Percentiles rank a stretch among this genome's conserved stretches.
Evolutionary conservation across 768 basidiomycete genomes (phyloP).

Genomic region (Termitomyces sp.): DNA sequence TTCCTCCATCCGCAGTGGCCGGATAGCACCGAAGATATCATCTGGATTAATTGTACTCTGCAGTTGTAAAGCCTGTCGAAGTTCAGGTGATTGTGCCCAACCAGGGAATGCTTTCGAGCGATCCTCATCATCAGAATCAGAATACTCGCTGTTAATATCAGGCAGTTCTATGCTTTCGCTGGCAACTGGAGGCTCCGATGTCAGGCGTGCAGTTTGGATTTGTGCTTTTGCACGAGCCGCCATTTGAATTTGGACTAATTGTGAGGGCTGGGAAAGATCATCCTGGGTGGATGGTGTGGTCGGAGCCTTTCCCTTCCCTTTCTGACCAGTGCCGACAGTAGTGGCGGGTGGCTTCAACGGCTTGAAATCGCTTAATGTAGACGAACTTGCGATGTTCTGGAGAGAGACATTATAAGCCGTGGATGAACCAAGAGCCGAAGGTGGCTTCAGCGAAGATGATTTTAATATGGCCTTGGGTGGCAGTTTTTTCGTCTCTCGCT

Average conservation of each 20-base stretch:
- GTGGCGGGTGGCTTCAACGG: constrained; percentile 23
- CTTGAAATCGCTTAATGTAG: constrained; percentile 32
- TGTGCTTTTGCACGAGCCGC: constrained; percentile 68
- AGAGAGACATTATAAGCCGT: constrained; percentile 36
- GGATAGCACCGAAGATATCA: constrained; percentile 88
- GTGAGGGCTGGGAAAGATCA: constrained; percentile 56
- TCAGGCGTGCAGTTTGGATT: constrained; percentile 52
- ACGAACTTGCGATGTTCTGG: constrained; percentile 22
- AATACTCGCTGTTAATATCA: constrained; percentile 96
- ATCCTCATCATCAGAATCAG: constrained; percentile 91
- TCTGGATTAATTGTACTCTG: constrained; percentile 90
- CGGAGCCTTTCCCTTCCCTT: constrained; percentile 50
- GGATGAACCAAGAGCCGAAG: constrained; percentile 31
- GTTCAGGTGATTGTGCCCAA: constrained; percentile 92
- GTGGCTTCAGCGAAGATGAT: constrained; percentile 36
- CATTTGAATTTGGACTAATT: constrained; percentile 63
- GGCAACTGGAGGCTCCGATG: constrained; percentile 41
- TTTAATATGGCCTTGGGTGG: constrained; percentile 50
- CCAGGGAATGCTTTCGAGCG: constrained; percentile 69
- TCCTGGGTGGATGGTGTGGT: constrained; percentile 36
- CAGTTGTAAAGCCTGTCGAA: constrained; percentile 70
- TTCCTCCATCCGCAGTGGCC: constrained; percentile 88
- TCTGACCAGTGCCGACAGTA: constrained; percentile 15
- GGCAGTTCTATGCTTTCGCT: constrained; percentile 89
- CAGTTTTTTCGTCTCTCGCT: constrained; percentile 55